A percentile compares a stretch with the other conserved stretches of the same genome.
Evolutionary conservation across 2,329 filamentous ascomycete species (phyloP).

Genomic region (Fusarium lyarnte): DNA sequence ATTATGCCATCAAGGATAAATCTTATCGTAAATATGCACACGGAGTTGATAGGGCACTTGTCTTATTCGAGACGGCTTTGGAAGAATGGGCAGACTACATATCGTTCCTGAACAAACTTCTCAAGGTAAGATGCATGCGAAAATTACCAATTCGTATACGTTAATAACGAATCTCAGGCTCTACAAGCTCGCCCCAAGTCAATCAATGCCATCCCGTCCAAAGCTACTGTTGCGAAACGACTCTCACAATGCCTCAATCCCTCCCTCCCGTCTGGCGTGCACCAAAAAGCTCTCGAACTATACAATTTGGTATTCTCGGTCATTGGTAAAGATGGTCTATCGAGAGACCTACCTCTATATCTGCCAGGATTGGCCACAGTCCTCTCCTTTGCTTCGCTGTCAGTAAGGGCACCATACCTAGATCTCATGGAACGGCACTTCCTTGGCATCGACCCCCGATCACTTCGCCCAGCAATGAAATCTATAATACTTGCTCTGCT

Average conservation of each 20-base stretch:
- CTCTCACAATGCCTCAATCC: conserved; percentile 96
- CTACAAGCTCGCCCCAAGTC: conserved; percentile 85
- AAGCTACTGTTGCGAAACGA: conserved; percentile 84
- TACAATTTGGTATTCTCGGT: conserved; percentile 89
- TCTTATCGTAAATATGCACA: conserved; percentile 88
- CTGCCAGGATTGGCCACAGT: conserved; percentile 89
- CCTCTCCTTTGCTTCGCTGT: conserved; percentile 92
- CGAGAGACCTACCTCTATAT: conserved; percentile 85
- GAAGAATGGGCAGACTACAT: conserved; percentile 99
- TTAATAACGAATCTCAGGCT: conserved; percentile 63
- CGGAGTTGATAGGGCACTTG: conserved; percentile 85
- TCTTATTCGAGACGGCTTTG: conserved; percentile 89
- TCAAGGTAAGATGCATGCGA: conserved; percentile 72
- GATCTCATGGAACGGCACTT: conserved; percentile 85
- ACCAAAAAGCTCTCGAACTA: conserved; percentile 96
- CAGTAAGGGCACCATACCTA: conserved; percentile 86
- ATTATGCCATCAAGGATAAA: conserved; percentile 68
- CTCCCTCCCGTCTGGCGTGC: conserved; percentile 90
- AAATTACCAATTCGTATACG: too few relatives aligned
- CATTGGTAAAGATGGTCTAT: conserved; percentile 82
- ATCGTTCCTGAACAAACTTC: conserved; percentile 88
- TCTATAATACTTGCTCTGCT: conserved; percentile 88
- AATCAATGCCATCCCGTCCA: conserved; percentile 80
- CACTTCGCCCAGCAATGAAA: conserved; percentile 88
- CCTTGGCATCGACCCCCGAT: conserved; percentile 72